Evolutionary conservation across 306 rosid genomes (phyloP), one percentile per base, ranked within the genome.

Genomic region (Malus domestica): DNA sequence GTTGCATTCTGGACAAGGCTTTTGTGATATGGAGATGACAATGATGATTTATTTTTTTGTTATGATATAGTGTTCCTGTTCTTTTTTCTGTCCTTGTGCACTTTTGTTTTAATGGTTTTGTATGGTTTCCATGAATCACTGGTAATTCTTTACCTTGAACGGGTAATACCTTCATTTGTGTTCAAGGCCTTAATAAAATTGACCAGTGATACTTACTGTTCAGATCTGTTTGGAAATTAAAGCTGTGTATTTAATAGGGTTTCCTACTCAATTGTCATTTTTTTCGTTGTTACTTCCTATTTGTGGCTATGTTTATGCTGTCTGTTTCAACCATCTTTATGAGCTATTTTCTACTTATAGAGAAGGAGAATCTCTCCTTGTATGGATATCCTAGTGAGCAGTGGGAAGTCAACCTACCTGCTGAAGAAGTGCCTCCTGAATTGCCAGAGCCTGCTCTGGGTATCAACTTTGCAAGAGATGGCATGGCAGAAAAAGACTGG

Each of bases 371-470:
- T 88, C 85, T 93, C 74, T 91, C 96, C 85, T 80, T 93, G 72
- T 93, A 91, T 59, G 96, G 97, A 38, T 88, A 83, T 77, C 97
- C 97, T 63, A 89, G 90, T 83, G 98, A 88, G 88, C 92, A 80
- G 74, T 93, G 98, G 98, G 98, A 93, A 87, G 98, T 93, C 69
- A 93, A 88, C 87, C 88, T 93, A 79, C 98, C 98, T 68, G 98
- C 98, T 68, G 98, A 93, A 83, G 98, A 93, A 82, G 98, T 93
- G 76, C 98, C 98, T 51, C 97, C 98, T 3, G 98, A 93, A 80
- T 86, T 93, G 54, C 98, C 98, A 3, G 98, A 93, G 87, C 98
- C 98, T 52, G 97, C 93, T 20, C 88, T 93, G 54, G 98, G 98
- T 51, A 93, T 93, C 40, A 93, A 93, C 86, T 93, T 93, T 88